Base-by-base conservation (phyloP, 345 rosid genomes). In the Populus nigra region DNA sequence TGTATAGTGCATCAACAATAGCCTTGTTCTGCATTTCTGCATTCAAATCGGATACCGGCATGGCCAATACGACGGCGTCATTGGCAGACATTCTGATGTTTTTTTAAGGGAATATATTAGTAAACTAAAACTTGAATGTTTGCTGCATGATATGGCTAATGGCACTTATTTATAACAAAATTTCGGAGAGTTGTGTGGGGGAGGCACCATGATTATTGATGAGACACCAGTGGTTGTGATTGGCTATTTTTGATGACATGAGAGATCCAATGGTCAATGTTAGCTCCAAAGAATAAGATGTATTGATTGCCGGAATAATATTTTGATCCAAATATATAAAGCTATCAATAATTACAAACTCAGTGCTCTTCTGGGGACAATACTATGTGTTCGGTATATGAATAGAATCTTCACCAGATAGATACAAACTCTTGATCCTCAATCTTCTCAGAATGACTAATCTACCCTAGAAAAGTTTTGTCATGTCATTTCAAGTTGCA, bases 1-100 rank as follows among this genome's bases (percentile, higher is more conserved):
- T 84, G 86, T 93, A 91, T 16, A 91, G 83, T 35, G 75, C 76
- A 55, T 73, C 83, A 23, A 90, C 84, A 25, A 77, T 59, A 1
- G 68, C 80, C 68, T 73, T 84, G 80, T 81, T 84, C 50, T 72
- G 72, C 74, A 61, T 77, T 79, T 83, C 88, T 27, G 17, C 47
- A 45, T 72, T 61, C 11, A 31, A 4, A 2, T 66, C 79, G 33
- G 49, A 45, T 10, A 11, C 49, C 15, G 49, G 49, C 49, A 12
- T 12, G 15, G 49, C 17, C 15, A 10, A 45, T 45, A 1, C 49
- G 49, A 45, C 12, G 47, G 47, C 12, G 35, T 33, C 35, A 43
- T 43, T 45, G 49, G 49, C 16, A 11, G 49, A 45, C 49, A 11
- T 45, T 45, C 1, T 45, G 16, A 10, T 45, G 15, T 45, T 45